These are phyloP conservation scores for Pseudomicrostroma phylloplanum DNA, from an alignment of 1,284 basidiomycete species.

Conservation along the genomic window DNA sequence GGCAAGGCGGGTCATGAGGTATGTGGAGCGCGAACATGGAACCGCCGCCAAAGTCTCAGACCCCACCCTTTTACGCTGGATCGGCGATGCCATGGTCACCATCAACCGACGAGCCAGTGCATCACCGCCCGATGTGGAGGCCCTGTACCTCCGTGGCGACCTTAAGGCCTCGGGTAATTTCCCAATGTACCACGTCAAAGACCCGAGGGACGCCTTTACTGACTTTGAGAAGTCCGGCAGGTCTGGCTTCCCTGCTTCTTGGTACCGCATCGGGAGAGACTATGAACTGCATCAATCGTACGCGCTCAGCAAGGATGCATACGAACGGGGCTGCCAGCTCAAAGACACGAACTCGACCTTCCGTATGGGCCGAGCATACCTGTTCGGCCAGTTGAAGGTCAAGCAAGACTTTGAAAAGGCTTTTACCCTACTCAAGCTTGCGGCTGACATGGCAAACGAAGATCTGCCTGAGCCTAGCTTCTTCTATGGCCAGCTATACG, in stretches of 20 bases:
- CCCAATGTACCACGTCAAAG: conserved; percentile 55
- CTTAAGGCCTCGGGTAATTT: conserved; percentile 63
- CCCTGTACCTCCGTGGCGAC: conserved; percentile 67
- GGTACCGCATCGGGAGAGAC: conserved; percentile 83
- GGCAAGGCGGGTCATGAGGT: conserved; percentile 71
- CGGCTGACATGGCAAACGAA: conserved; percentile 69
- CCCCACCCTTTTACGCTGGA: conserved; percentile 60
- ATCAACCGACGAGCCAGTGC: conserved; percentile 31
- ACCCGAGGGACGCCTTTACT: conserved; percentile 73
- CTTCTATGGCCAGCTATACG: conserved; percentile 68
- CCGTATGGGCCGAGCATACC: conserved; percentile 69
- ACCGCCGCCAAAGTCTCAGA: conserved; percentile 57
- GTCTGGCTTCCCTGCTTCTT: conserved; percentile 52
- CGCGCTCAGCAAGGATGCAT: conserved; percentile 68
- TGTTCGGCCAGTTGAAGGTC: conserved; percentile 76
- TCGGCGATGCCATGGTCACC: conserved; percentile 57
- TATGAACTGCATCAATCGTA: conserved; percentile 79
- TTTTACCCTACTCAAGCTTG: conserved; percentile 66
- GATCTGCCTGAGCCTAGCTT: conserved; percentile 79
- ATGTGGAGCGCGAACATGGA: conserved; percentile 58
- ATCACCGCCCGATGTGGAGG: conserved; percentile 61
- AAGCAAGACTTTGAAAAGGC: conserved; percentile 59
- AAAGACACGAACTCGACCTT: conserved; percentile 71
- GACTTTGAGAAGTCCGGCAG: conserved; percentile 60
- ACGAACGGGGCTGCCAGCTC: conserved; percentile 66